Conservation (phyloP, 352 stramenopile species). For the Phytophthora crassamura region DNA sequence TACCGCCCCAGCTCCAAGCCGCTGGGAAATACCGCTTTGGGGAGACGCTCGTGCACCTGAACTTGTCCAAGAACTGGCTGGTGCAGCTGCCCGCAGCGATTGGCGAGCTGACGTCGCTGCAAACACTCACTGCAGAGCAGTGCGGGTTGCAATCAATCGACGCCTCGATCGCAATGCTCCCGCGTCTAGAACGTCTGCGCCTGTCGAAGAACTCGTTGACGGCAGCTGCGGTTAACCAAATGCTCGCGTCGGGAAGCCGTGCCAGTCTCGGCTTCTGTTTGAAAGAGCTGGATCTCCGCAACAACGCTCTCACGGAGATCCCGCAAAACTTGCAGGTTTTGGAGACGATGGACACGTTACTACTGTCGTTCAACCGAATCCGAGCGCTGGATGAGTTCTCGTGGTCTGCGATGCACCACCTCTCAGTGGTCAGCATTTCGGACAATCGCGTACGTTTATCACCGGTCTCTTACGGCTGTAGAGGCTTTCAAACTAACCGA, state of each 20-base stretch:
- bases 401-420: slow-evolving; percentile 63
- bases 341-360: slow-evolving; percentile 63
- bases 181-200: slow-evolving; percentile 62
- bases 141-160: slow-evolving; percentile 65
- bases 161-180: slow-evolving; percentile 54
- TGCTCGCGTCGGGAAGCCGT: slow-evolving; percentile 39
- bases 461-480: neutral
- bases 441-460: slow-evolving; percentile 65
- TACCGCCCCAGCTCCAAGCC: slow-evolving; percentile 48
- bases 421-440: slow-evolving; percentile 69
- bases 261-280: slow-evolving; percentile 50
- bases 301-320: slow-evolving; percentile 67
- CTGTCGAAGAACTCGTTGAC: slow-evolving; percentile 84
- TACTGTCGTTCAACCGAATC: slow-evolving; percentile 78
- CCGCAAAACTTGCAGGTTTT: slow-evolving; percentile 53
- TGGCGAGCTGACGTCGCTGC: slow-evolving; percentile 58
- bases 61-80: slow-evolving; percentile 79
- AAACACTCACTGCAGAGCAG: slow-evolving; percentile 76
- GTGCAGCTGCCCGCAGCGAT: slow-evolving; percentile 50
- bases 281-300: slow-evolving; percentile 77
- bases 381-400: slow-evolving; percentile 56
- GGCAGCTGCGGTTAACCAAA: slow-evolving; percentile 47
- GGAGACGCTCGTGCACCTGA: slow-evolving; percentile 64
- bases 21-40: slow-evolving; percentile 59
- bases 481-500: slow-evolving; percentile 1